Percentiles rank a stretch among this genome's conserved stretches.
Evolutionary conservation across 2,329 filamentous ascomycete species (phyloP).

Genomic region (Colletotrichum spaethianum): DNA sequence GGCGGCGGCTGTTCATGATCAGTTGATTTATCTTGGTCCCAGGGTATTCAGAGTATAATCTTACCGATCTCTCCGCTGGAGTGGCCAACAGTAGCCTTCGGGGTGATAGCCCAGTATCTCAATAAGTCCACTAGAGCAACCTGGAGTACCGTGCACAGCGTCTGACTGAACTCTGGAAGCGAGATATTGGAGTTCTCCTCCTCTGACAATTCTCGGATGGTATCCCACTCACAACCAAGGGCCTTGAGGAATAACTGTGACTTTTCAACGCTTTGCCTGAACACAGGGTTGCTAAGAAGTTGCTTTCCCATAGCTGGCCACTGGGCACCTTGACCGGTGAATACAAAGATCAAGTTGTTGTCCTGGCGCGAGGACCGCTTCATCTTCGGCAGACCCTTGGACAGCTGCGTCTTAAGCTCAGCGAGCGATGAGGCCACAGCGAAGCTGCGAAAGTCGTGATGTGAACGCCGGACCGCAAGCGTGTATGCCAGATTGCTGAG

Average conservation of each 20-base stretch:
- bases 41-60: no score
- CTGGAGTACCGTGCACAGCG: conserved; percentile 61
- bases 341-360: conserved; percentile 45
- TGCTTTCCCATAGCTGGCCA: conserved; percentile 52
- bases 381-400: neutral
- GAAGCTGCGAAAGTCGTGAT: conserved; percentile 10
- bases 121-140: conserved; percentile 61
- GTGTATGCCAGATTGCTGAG: conserved; percentile 5
- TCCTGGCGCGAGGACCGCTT: conserved; percentile 9
- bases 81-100: conserved; percentile 15
- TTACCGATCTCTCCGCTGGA: conserved; percentile 33
- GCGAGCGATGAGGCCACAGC: conserved; percentile 1
- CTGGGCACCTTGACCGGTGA: conserved; percentile 56
- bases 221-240: conserved; percentile 21
- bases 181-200: neutral
- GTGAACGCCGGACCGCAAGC: neutral
- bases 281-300: conserved; percentile 44
- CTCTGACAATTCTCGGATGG: conserved; percentile 8
- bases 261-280: conserved; percentile 5
- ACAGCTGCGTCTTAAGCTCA: conserved; percentile 11
- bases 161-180: conserved; percentile 50
- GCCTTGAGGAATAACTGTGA: conserved; percentile 7
- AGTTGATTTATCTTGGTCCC: no score
- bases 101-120: conserved; percentile 55
- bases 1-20: conserved; percentile 49